Evolutionary conservation across 106 monocot species (phyloP).

Genomic region (Narthecium ossifragum): DNA sequence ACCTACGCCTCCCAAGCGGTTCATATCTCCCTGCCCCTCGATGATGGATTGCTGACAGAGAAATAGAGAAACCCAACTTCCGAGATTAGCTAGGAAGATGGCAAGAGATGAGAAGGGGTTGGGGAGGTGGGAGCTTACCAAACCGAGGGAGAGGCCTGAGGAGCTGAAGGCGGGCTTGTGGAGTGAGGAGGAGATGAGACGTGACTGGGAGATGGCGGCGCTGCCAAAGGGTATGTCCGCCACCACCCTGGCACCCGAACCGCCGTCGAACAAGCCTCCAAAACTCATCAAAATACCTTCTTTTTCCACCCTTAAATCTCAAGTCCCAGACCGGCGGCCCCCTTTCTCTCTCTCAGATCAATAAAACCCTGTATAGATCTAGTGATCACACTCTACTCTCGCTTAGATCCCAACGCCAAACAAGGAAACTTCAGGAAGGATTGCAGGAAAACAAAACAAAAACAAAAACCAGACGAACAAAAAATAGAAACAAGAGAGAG

Average conservation of each 20-base stretch:
- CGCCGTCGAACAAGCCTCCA: constrained; percentile 50
- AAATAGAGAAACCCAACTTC: not conserved
- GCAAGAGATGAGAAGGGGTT: not conserved
- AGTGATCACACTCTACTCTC: too few relatives aligned
- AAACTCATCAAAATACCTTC: constrained; percentile 50
- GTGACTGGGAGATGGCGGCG: constrained; percentile 12
- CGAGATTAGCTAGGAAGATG: too few relatives aligned
- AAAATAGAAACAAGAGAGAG: not conserved
- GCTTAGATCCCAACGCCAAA: too few relatives aligned
- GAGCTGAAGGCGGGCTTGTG: constrained; percentile 27
- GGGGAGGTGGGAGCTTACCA: constrained; percentile 30
- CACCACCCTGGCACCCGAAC: constrained; percentile 11
- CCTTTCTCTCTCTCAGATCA: too few relatives aligned
- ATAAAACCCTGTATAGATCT: too few relatives aligned
- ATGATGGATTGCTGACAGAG: constrained; percentile 45
- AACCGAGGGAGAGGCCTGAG: constrained; percentile 65
- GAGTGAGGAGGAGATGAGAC: constrained; percentile 16
- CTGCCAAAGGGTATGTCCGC: not conserved
- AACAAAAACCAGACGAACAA: not conserved
- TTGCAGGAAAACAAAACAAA: too few relatives aligned
- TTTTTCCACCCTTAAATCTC: constrained; percentile 4
- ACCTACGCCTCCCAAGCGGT: constrained; percentile 8
- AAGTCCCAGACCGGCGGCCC: too few relatives aligned
- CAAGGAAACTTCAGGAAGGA: too few relatives aligned
- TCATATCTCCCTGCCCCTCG: constrained; percentile 29